Percentiles rank a stretch among this genome's conserved stretches.
phyloP scores from a whole-genome alignment of 306 rosid species.

The Cyclanthera cordifolia region DNA sequence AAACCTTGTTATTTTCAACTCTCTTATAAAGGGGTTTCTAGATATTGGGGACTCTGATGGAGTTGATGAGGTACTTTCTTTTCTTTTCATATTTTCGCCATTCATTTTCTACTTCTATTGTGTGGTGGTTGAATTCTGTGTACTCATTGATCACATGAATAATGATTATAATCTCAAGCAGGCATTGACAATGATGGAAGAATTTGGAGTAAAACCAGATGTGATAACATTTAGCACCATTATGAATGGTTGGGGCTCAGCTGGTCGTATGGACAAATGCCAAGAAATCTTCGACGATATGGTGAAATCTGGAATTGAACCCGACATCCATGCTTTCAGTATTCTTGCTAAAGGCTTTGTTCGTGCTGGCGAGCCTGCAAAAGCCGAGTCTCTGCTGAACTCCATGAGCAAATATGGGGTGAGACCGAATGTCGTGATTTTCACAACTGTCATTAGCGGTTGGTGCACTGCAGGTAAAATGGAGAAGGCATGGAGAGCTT shows the following conservation, averaged over 20 bases:
- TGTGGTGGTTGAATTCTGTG: neutral
- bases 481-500: conserved; percentile 53
- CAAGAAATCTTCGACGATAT: conserved; percentile 75
- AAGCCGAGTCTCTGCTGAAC: conserved; percentile 59
- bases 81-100: neutral
- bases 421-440: conserved; percentile 78
- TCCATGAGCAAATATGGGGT: conserved; percentile 55
- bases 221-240: conserved; percentile 92
- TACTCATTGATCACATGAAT: neutral
- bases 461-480: conserved; percentile 77
- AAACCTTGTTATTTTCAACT: conserved; percentile 69
- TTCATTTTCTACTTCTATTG: neutral
- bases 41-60: conserved; percentile 59
- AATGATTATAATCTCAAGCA: conserved; percentile 27
- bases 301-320: conserved; percentile 63
- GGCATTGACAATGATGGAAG: conserved; percentile 87
- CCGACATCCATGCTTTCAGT: conserved; percentile 72
- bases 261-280: conserved; percentile 70
- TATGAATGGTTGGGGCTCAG: conserved; percentile 91
- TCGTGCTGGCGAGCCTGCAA: conserved; percentile 59
- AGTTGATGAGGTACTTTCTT: conserved; percentile 46
- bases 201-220: conserved; percentile 79
- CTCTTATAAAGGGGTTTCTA: conserved; percentile 82
- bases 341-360: conserved; percentile 93
- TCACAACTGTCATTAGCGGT: conserved; percentile 88